Evolutionary conservation across 305 asterid species (phyloP), one percentile per base, ranked within the genome.

Genomic region (Solanum hybrid): DNA sequence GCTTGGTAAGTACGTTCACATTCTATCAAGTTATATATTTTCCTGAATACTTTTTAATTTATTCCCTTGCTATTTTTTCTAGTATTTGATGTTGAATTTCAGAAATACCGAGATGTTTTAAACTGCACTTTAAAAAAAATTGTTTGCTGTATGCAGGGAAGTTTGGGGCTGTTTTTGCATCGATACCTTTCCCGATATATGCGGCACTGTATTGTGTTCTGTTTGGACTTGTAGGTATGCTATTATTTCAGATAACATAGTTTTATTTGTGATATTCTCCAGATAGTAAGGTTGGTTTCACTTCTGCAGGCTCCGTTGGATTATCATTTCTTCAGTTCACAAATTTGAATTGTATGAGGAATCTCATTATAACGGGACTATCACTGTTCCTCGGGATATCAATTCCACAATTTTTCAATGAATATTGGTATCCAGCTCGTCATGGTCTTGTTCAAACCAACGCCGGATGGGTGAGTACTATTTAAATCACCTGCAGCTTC

Each of bases 161-260:
- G 91, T 97, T 97, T 81, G 99, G 99, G 86, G 99, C 99, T 89
- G 98, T 97, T 89, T 97, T 97, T 89, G 99, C 99, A 78, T 97
- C 99, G 33, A 97, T 97, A 82, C 99, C 99, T 2, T 95, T 97
- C 88, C 95, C 99, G 1, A 96, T 97, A 91, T 97, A 89, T 65
- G 99, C 99, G 29, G 99, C 99, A 26, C 87, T 97, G 15, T 96
- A 97, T 91, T 97, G 99, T 91, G 94, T 97, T 91, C 94, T 97
- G 38, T 97, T 97, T 91, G 99, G 98, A 93, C 98, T 97, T 80
- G 99, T 97, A 79, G 99, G 99, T 97, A 96, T 20, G 98, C 90
- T 13, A 85, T 88, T 86, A 32, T 79, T 91, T 39, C 51, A 3
- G n/a, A 39, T 22, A 27, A 77, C 77, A 38, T 20, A 5, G 33